Conservation (phyloP, 2,329 filamentous ascomycete species). For the Penicillium griseofulvum region DNA sequence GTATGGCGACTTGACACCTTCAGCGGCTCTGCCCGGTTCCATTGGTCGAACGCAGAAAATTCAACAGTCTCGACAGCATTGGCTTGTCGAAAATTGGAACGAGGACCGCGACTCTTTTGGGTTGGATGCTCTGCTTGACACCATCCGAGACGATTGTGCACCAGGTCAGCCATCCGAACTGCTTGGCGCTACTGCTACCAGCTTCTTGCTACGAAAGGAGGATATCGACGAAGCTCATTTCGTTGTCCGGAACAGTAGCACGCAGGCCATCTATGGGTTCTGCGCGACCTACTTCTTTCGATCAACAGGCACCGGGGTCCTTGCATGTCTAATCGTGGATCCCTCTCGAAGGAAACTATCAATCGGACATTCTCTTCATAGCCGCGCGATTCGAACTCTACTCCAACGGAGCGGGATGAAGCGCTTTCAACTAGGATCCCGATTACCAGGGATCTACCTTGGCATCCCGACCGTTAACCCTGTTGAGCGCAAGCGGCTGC, state of each 20-base stretch:
- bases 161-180: conserved; percentile 68
- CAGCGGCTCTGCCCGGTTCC: conserved; percentile 63
- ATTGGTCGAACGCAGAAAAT: conserved; percentile 84
- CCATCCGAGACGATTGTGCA: conserved; percentile 60
- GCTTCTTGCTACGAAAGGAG: conserved; percentile 70
- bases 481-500: conserved; percentile 58
- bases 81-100: conserved; percentile 89
- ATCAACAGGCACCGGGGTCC: conserved; percentile 66
- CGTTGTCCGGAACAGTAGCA: conserved; percentile 91
- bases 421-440: conserved; percentile 75
- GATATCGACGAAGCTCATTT: conserved; percentile 80
- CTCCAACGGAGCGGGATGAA: conserved; percentile 69
- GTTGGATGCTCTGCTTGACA: conserved; percentile 71
- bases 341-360: conserved; percentile 81
- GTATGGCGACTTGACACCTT: conserved; percentile 68
- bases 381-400: conserved; percentile 74
- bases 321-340: conserved; percentile 87
- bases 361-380: conserved; percentile 85
- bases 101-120: conserved; percentile 71
- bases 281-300: conserved; percentile 82
- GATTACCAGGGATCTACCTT: conserved; percentile 80
- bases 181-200: conserved; percentile 65
- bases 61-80: conserved; percentile 86
- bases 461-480: conserved; percentile 72
- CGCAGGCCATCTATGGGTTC: conserved; percentile 85